These are phyloP conservation scores for Olyra latifolia DNA, from an alignment of 176 grass and related monocot genomes.

Conservation along the genomic window DNA sequence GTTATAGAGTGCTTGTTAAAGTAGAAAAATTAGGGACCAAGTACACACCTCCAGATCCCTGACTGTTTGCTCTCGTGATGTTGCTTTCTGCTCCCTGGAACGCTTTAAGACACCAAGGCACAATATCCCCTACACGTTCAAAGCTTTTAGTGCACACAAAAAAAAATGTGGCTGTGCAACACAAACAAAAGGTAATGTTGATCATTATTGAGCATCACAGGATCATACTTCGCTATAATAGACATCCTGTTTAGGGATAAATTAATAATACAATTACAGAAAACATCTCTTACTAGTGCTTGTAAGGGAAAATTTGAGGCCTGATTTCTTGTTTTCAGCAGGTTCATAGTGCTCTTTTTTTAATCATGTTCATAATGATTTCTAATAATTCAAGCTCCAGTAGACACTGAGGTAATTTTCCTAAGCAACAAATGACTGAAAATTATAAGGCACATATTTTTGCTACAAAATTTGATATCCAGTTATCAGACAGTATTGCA, in stretches of 20 bases:
- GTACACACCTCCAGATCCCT: constrained; percentile 75
- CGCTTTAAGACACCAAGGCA: constrained; percentile 86
- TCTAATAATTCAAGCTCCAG: background rate
- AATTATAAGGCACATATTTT: background rate
- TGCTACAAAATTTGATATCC: background rate
- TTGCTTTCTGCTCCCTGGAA: constrained; percentile 65
- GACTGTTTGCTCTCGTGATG: constrained; percentile 67
- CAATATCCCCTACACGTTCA: constrained; percentile 67
- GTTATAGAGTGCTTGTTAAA: too few relatives aligned
- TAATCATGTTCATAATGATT: background rate
- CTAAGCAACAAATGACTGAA: constrained; percentile 2
- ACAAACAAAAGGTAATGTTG: constrained; percentile 4
- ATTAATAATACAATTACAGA: background rate
- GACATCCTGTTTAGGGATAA: background rate
- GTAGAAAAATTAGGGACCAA: constrained; percentile 27
- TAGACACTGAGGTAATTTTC: background rate
- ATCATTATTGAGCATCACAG: constrained; percentile 4
- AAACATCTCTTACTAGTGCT: background rate
- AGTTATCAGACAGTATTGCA: background rate
- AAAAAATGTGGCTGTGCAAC: background rate
- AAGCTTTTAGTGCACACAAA: constrained; percentile 20
- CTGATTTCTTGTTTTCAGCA: constrained; percentile 6
- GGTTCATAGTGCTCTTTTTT: background rate
- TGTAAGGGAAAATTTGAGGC: background rate
- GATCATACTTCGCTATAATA: background rate